Evolutionary conservation across 495 filamentous ascomycete species (phyloP), one percentile per base, ranked within the genome.

Genomic region (Symbiotaphrina buchneri): DNA sequence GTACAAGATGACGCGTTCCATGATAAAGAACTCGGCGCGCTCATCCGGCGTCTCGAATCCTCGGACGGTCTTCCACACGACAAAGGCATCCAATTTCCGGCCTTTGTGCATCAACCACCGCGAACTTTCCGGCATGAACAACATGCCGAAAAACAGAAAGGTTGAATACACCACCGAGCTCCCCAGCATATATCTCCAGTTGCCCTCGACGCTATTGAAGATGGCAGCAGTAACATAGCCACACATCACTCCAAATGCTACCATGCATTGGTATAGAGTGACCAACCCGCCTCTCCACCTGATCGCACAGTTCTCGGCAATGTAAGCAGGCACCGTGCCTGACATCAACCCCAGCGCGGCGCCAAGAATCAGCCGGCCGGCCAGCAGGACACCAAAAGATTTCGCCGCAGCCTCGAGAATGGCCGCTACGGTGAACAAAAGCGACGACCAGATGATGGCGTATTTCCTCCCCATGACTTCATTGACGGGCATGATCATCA

Each of bases 171-270:
- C 41, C n/a, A 71, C 49, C 0, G 65, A 69, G 2, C 62, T 66
- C 5, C 68, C 68, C n/a, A 71, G 57, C 34, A 71, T 71, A 38
- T 63, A 73, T 18, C 67, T 55, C 68, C 68, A 73, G 51, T 63
- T 67, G 32, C 66, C 66, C 5, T 39, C 32, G 31, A 73, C 63
- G 23, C 52, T 48, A 36, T 69, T 47, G 40, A 71, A 71, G 19
- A 73, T 69, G 28, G 64, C 68, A 0, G 63, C 65, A 8, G 70
- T 57, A 10, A 59, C 68, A 37, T 70, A 71, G 7, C 68, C 67
- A 11, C 71, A 47, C 17, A 73, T 64, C 42, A 71, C 63, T 27
- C 68, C 68, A 0, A 73, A 44, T 1, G 66, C 66, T 29, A 73
- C 71, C 45, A 66, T 69, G 44, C 70, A 56, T 39, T 73, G 68